Evolutionary conservation across 2,329 filamentous ascomycete species (phyloP).

Genomic region (Alternaria panax): DNA sequence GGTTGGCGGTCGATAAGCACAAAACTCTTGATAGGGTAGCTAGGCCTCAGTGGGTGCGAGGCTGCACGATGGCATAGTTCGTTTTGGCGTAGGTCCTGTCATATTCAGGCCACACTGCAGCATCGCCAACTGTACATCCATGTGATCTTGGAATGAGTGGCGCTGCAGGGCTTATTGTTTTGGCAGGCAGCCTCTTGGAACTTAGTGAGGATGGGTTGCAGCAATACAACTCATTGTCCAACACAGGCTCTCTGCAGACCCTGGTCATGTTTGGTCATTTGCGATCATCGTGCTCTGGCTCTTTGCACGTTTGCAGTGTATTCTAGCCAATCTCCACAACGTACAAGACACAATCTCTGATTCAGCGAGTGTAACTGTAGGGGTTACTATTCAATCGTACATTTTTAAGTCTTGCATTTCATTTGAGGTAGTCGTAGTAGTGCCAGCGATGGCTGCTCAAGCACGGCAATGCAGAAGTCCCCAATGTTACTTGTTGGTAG

Average conservation of each 20-base stretch:
- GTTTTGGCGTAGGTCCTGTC: not conserved
- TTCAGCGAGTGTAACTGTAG: not conserved
- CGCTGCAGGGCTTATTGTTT: not conserved
- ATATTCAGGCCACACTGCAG: not conserved
- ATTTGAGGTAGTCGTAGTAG: not conserved
- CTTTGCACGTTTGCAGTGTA: not conserved
- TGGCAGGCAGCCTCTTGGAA: not conserved
- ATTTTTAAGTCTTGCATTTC: not conserved
- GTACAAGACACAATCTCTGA: not conserved
- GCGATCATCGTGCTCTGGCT: not conserved
- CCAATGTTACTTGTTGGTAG: not conserved
- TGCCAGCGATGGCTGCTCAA: not conserved
- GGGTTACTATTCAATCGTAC: not conserved
- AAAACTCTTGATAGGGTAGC: not conserved
- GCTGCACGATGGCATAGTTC: not conserved
- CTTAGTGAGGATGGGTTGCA: not conserved
- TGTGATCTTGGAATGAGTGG: not conserved
- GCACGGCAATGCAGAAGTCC: not conserved
- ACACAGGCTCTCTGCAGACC: not conserved
- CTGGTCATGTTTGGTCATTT: not conserved
- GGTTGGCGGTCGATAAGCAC: constrained; percentile 4
- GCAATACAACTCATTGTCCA: not conserved
- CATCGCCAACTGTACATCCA: not conserved
- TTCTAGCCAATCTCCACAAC: not conserved
- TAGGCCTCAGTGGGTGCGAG: not conserved